phyloP scores from a whole-genome alignment of 2,329 filamentous ascomycete genomes.

The Raffaelea ambrosiae region DNA sequence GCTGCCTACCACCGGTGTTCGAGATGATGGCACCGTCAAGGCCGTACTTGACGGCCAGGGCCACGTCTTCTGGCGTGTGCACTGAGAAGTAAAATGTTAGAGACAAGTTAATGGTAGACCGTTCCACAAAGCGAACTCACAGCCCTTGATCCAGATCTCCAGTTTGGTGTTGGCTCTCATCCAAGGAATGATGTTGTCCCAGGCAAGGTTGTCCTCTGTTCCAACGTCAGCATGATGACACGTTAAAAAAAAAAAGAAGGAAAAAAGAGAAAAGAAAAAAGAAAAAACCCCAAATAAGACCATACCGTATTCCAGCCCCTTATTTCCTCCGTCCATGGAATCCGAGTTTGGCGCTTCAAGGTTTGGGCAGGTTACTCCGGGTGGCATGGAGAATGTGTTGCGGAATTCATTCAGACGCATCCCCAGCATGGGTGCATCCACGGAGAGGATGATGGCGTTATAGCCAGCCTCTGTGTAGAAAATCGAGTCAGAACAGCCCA shows the following conservation, averaged over 20 bases:
- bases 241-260: too few relatives aligned
- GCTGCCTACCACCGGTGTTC: background rate
- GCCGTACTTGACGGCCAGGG: slow-evolving; percentile 24
- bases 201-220: slow-evolving; percentile 34
- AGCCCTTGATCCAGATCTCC: slow-evolving; percentile 37
- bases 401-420: slow-evolving; percentile 21
- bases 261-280: too few relatives aligned
- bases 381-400: background rate
- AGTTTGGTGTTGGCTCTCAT: slow-evolving; percentile 35
- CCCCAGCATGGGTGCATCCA: slow-evolving; percentile 44
- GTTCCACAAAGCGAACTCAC: too few relatives aligned
- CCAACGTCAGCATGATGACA: too few relatives aligned
- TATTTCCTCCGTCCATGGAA: too few relatives aligned
- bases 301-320: too few relatives aligned
- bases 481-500: background rate
- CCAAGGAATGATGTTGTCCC: slow-evolving; percentile 41
- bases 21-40: background rate
- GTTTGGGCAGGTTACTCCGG: too few relatives aligned
- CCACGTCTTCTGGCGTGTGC: slow-evolving; percentile 26
- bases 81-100: background rate
- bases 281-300: too few relatives aligned
- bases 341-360: too few relatives aligned
- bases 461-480: background rate
- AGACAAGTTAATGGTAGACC: too few relatives aligned
- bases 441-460: slow-evolving; percentile 35